Conservation (phyloP, 352 stramenopile genomes). For the Globisporangium lucens region DNA sequence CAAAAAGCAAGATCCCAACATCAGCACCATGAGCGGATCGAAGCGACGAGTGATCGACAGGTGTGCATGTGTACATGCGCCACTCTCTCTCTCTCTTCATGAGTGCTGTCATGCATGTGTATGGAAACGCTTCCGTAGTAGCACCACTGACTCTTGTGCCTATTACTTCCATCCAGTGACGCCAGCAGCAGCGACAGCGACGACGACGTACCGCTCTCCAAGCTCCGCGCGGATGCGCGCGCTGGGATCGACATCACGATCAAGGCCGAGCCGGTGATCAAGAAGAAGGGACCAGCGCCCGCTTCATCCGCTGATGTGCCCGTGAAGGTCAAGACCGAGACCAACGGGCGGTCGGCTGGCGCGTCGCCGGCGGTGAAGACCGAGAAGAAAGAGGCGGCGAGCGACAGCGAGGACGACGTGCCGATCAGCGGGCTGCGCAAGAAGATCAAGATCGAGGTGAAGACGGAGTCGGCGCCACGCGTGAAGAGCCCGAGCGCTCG, state of each 20-base stretch:
- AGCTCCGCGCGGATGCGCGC: constrained; percentile 37
- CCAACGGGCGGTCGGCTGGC: constrained; percentile 1
- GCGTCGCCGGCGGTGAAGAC: constrained; percentile 20
- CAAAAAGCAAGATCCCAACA: background rate
- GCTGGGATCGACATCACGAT: constrained; percentile 20
- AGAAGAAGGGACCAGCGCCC: background rate
- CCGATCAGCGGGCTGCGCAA: constrained; percentile 67
- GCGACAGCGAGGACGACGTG: constrained; percentile 72
- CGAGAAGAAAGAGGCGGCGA: constrained; percentile 37
- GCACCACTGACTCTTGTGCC: background rate
- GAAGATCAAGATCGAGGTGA: constrained; percentile 56
- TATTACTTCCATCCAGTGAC: background rate
- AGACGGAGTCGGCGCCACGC: constrained; percentile 12
- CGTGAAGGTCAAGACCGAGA: constrained; percentile 22
- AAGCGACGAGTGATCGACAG: constrained; percentile 41
- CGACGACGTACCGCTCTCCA: constrained; percentile 75
- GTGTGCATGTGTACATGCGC: constrained; percentile 13
- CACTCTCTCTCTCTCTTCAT: background rate
- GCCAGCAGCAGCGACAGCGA: constrained; percentile 72
- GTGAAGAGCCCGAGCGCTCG: constrained; percentile 22
- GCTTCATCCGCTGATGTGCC: too few species aligned
- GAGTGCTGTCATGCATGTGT: background rate
- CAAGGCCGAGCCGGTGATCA: constrained; percentile 26
- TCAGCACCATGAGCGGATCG: constrained; percentile 12
- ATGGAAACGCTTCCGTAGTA: background rate